A percentile compares a stretch with the other conserved stretches of the same genome.
phyloP scores from a whole-genome alignment of 2,329 filamentous ascomycete genomes.

The Chalaropsis thielavioides region DNA sequence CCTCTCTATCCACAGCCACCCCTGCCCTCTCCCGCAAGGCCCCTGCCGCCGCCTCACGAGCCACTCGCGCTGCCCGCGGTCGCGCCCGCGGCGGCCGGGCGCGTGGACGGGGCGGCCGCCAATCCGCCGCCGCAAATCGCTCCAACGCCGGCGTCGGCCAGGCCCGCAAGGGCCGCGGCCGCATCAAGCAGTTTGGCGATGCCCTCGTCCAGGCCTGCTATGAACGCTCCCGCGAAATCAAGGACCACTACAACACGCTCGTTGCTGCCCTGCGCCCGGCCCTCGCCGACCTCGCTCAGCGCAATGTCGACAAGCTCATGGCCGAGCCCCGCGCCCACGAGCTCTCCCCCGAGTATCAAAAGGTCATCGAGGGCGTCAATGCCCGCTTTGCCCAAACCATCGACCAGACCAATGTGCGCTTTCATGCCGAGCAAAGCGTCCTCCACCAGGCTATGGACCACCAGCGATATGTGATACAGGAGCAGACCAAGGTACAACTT shows the following conservation, averaged over 20 bases:
- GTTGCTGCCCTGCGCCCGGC: slow-evolving; percentile 48
- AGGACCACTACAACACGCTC: slow-evolving; percentile 49
- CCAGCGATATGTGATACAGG: slow-evolving; percentile 14
- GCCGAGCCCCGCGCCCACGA: slow-evolving; percentile 39
- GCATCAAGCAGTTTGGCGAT: slow-evolving; percentile 42
- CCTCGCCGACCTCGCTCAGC: slow-evolving; percentile 49
- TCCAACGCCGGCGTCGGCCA: slow-evolving; percentile 17
- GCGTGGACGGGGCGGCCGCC: slow-evolving; percentile 22
- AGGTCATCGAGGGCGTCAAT: slow-evolving; percentile 38
- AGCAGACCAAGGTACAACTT: slow-evolving; percentile 20
- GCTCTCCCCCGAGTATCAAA: slow-evolving; percentile 37
- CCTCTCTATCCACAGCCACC: neutral
- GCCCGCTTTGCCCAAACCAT: slow-evolving; percentile 26
- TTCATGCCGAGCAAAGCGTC: slow-evolving; percentile 18
- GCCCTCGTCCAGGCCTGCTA: slow-evolving; percentile 42
- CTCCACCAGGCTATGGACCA: slow-evolving; percentile 13
- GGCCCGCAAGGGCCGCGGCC: slow-evolving; percentile 28
- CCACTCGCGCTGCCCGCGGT: slow-evolving; percentile 24
- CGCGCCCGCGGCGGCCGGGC: slow-evolving; percentile 18
- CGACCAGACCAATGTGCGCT: slow-evolving; percentile 17
- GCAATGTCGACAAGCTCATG: slow-evolving; percentile 42
- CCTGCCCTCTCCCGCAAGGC: neutral
- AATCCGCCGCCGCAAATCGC: slow-evolving; percentile 20
- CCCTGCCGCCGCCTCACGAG: slow-evolving; percentile 21
- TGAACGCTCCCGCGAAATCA: slow-evolving; percentile 51